These are phyloP conservation scores for Xanthoconium purpureum DNA, from an alignment of 768 basidiomycete genomes.

Conservation along the genomic window DNA sequence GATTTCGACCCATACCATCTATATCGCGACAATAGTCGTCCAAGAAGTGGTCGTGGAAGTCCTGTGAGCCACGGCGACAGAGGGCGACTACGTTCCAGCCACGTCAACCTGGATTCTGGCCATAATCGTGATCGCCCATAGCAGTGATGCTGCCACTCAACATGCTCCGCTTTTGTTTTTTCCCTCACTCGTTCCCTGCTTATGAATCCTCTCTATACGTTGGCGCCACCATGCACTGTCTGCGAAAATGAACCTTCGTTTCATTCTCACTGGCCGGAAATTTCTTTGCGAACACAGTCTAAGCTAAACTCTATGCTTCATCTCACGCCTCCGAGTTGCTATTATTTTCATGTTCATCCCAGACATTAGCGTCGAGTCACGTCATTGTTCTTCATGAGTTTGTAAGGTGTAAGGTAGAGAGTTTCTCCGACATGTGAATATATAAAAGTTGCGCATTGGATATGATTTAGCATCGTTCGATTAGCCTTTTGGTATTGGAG, in stretches of 20 bases:
- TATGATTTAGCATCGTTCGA: neutral
- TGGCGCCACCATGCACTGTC: constrained; percentile 1
- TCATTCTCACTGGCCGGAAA: constrained; percentile 4
- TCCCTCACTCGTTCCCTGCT: neutral
- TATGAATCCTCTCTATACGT: constrained; percentile 2
- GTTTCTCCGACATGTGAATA: constrained; percentile 4
- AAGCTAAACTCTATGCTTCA: neutral
- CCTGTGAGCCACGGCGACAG: constrained; percentile 23
- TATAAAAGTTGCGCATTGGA: neutral
- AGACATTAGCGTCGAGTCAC: constrained; percentile 15
- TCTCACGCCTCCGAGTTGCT: neutral
- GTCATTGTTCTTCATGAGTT: constrained; percentile 14
- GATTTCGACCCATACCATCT: constrained; percentile 25
- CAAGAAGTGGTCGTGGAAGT: constrained; percentile 40
- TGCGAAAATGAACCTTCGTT: constrained; percentile 6
- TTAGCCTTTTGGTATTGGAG: neutral
- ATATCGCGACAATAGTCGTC: constrained; percentile 38
- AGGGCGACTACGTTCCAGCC: constrained; percentile 21
- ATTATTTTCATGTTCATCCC: constrained; percentile 23
- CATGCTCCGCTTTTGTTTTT: neutral
- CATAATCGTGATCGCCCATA: constrained; percentile 11
- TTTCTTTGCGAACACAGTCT: constrained; percentile 1
- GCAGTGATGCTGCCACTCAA: neutral
- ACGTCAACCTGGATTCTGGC: constrained; percentile 6
- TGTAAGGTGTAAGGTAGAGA: constrained; percentile 6